Evolutionary conservation across 2,329 filamentous ascomycete species (phyloP), one percentile per base, ranked within the genome.

Genomic region (Myriosclerotinia scirpicola): DNA sequence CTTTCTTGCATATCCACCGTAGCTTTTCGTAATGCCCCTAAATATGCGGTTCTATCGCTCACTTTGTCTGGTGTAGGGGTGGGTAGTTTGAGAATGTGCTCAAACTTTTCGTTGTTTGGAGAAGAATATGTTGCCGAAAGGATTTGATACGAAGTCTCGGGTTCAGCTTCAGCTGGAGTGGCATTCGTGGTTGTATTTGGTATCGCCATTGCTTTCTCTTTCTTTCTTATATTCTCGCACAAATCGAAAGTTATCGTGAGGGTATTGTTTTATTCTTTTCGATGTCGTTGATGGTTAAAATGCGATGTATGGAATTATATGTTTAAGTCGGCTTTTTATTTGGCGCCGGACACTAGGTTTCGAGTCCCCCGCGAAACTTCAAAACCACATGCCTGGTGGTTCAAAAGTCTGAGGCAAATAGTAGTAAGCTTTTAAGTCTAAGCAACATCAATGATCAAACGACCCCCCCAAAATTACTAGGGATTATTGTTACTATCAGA

Each of bases 1-100:
- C 83, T 80, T 66, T 82, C 82, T 75, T 93, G 91, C n/a, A 90
- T 79, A 11, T 81, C 76, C 1, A 79, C 75, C 40, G 87, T 81
- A n/a, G 85, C 84, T 15, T 78, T 73, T 56, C 88, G 85, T 14
- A 93, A 83, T 36, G 81, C 76, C 52, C 78, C 74, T 38, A 93
- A 84, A 76, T 88, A 90, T 11, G 79, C 77, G 2, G 83, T 83
- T 75, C 87, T 90, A 67, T 83, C 80, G 61, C 79, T 68, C 63
- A 81, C 77, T 40, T 79, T 72, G 52, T 79, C 68, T 15, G 75
- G 69, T 56, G 75, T 54, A 5, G 80, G 79, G 9, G 77, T 69
- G 14, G 77, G 73, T 68, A 84, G 73, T 58, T 73, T 64, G 30
- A 77, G 75, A 20, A 77, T 72, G 73, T 82, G 67, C 54, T 75